Evolutionary conservation across 768 basidiomycete species (phyloP).

Genomic region (Macrocybe gigantea): DNA sequence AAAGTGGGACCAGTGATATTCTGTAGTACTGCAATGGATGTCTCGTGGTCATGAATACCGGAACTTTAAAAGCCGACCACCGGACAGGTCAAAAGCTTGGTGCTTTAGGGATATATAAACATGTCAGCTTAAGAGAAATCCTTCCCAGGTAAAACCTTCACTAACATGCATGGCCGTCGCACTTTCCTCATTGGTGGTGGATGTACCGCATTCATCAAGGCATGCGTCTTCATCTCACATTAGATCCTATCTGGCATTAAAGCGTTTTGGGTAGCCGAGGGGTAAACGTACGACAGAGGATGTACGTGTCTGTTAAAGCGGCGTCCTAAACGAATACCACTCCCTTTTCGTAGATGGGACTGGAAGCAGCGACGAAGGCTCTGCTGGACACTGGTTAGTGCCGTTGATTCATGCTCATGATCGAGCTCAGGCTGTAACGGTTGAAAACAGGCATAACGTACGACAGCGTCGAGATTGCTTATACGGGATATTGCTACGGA

Average conservation of each 20-base stretch:
- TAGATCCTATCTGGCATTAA: neutral
- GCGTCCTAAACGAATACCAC: neutral
- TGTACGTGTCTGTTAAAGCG: slow-evolving; percentile 29
- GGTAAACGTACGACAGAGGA: slow-evolving; percentile 66
- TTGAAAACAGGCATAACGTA: slow-evolving; percentile 65
- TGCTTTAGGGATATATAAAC: too few relatives aligned
- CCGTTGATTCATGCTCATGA: neutral
- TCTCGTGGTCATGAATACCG: too few relatives aligned
- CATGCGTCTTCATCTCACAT: slow-evolving; percentile 16
- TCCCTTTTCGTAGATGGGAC: slow-evolving; percentile 57
- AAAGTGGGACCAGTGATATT: too few relatives aligned
- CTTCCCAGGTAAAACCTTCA: neutral
- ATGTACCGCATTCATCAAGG: slow-evolving; percentile 77
- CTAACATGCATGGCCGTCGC: slow-evolving; percentile 34
- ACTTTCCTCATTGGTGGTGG: slow-evolving; percentile 70
- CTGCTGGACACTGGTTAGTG: slow-evolving; percentile 72
- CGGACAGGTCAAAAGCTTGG: too few relatives aligned
- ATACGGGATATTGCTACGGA: slow-evolving; percentile 75
- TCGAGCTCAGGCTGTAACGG: too few relatives aligned
- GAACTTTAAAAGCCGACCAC: too few relatives aligned
- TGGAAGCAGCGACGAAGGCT: slow-evolving; percentile 85
- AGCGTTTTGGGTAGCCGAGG: slow-evolving; percentile 43
- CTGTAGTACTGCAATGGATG: too few relatives aligned
- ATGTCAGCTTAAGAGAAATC: too few relatives aligned
- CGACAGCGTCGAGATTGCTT: slow-evolving; percentile 67